Percentiles rank a stretch among this genome's conserved stretches.
phyloP scores from a whole-genome alignment of 1,284 basidiomycete species.

The Tilletia horrida region DNA sequence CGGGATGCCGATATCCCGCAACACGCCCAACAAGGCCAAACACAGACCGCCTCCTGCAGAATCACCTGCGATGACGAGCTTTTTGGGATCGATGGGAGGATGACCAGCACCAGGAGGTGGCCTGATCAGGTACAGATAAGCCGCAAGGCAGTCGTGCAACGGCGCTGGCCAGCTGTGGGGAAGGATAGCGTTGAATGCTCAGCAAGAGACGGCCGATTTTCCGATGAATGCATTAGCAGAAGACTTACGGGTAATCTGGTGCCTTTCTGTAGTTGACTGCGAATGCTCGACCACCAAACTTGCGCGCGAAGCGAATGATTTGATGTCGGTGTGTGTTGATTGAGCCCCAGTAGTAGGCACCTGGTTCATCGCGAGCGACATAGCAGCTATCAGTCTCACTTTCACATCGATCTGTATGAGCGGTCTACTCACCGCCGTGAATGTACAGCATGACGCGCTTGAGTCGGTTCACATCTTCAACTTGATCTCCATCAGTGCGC shows the following conservation, averaged over 20 bases:
- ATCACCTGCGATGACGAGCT: constrained; percentile 80
- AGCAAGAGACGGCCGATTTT: constrained; percentile 67
- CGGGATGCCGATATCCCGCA: constrained; percentile 80
- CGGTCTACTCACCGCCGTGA: constrained; percentile 12
- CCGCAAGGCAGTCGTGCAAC: constrained; percentile 78
- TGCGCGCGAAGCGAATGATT: constrained; percentile 56
- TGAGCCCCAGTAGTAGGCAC: constrained; percentile 60
- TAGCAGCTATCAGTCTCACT: constrained; percentile 29
- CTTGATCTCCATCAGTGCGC: constrained; percentile 30
- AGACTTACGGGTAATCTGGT: constrained; percentile 34
- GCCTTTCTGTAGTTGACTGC: constrained; percentile 55
- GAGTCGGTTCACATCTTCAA: constrained; percentile 47
- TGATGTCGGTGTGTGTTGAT: constrained; percentile 59
- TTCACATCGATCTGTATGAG: too few relatives aligned
- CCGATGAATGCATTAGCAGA: constrained; percentile 38
- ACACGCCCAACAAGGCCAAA: constrained; percentile 80
- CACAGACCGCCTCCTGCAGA: constrained; percentile 89
- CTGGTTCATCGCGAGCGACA: constrained; percentile 30
- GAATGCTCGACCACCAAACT: constrained; percentile 56
- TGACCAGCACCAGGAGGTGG: constrained; percentile 66
- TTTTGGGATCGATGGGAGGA: constrained; percentile 70
- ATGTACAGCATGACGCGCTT: constrained; percentile 42
- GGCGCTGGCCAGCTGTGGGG: constrained; percentile 79
- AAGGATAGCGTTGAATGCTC: too few relatives aligned
- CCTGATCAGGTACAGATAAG: constrained; percentile 71